These are phyloP conservation scores for Paramecium biaurelia DNA, from an alignment of 73 alveolate species.

Conservation along the genomic window DNA sequence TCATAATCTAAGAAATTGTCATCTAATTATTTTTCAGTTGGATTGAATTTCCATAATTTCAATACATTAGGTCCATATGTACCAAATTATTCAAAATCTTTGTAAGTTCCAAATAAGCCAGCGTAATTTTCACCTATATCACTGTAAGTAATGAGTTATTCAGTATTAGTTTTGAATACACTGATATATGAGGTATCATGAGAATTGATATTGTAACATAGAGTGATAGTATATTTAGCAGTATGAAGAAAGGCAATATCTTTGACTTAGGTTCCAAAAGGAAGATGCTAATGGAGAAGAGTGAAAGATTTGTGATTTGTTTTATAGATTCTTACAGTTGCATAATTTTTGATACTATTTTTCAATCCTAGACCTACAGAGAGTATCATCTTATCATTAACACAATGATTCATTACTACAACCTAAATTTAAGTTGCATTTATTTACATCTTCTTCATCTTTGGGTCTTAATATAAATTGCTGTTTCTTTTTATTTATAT, in stretches of 20 bases:
- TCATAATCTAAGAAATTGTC: not conserved
- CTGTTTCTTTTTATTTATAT: not conserved
- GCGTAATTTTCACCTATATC: not conserved
- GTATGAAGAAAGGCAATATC: not conserved
- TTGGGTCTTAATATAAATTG: not conserved
- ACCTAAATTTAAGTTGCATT: not conserved
- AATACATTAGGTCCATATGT: not conserved
- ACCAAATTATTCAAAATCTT: not conserved
- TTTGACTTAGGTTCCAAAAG: conserved; percentile 21
- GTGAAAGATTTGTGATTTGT: conserved; percentile 18
- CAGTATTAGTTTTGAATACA: not conserved
- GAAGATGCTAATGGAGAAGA: conserved; percentile 7
- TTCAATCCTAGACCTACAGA: not conserved
- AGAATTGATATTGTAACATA: not conserved
- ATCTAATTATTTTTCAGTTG: not conserved
- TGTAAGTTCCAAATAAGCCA: not conserved
- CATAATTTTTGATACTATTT: conserved; percentile 33
- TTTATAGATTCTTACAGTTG: conserved; percentile 47
- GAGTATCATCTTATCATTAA: conserved; percentile 16
- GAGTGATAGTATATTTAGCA: conserved; percentile 27
- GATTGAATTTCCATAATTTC: not conserved
- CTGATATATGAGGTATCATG: not conserved
- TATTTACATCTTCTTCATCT: conserved; percentile 38
- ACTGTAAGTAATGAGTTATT: not conserved
- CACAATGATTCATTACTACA: conserved; percentile 13